A percentile compares a stretch with the other conserved stretches of the same genome.
phyloP scores from a whole-genome alignment of 202 grass and related monocot species.

The Carex sylvatica region DNA sequence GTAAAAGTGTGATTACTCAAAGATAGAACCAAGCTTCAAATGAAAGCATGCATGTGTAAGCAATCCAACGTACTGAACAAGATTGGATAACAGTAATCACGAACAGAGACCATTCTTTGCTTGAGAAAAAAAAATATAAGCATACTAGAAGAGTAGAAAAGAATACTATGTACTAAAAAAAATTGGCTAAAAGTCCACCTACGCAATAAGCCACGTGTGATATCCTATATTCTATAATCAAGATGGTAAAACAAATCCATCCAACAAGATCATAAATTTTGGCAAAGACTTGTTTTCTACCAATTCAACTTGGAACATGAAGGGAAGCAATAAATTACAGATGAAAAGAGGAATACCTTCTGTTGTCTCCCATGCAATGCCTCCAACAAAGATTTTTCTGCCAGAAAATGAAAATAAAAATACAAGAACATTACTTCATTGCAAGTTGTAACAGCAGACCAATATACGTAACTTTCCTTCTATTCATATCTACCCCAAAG shows the following conservation, averaged over 20 bases:
- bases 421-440: constrained; percentile 21
- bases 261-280: background rate
- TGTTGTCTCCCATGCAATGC: constrained; percentile 88
- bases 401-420: constrained; percentile 30
- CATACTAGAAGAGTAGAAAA: background rate
- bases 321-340: background rate
- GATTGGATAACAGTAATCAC: background rate
- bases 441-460: background rate
- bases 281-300: background rate
- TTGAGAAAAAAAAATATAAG: background rate
- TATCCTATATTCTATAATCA: background rate
- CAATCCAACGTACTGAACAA: background rate
- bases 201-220: background rate
- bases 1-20: background rate
- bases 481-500: background rate
- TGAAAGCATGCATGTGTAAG: background rate
- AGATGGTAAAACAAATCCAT: background rate
- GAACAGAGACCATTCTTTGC: background rate
- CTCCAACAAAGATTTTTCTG: constrained; percentile 98
- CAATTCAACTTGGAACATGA: background rate
- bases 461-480: background rate
- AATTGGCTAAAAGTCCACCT: background rate
- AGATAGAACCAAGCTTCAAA: constrained; percentile 8
- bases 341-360: constrained; percentile 48
- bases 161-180: background rate